These are phyloP conservation scores for Fusarium begoniae DNA, from an alignment of 2,329 filamentous ascomycete genomes.

Conservation along the genomic window DNA sequence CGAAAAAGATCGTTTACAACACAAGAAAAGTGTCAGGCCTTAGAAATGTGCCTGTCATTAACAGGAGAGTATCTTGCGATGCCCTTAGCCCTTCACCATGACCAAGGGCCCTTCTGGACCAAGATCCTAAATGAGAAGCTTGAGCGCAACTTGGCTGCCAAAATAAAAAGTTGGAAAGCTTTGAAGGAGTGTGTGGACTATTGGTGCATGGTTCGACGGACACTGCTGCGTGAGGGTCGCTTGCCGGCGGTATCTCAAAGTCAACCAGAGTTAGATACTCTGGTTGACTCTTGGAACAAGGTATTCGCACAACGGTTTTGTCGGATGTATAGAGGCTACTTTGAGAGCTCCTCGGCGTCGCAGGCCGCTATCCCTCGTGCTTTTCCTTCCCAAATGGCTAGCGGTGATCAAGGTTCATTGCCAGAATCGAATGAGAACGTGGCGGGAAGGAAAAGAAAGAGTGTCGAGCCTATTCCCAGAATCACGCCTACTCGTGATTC, in stretches of 20 bases:
- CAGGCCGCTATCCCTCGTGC: fast-evolving
- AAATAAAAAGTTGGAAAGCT: not conserved
- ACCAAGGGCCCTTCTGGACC: conserved; percentile 11
- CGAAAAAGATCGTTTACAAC: fast-evolving
- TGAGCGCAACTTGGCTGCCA: fast-evolving
- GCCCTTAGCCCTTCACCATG: fast-evolving
- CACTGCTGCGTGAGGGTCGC: fast-evolving
- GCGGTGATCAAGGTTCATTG: not conserved
- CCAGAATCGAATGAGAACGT: fast-evolving
- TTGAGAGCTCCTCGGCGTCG: fast-evolving
- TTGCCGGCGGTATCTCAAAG: fast-evolving
- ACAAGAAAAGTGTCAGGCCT: not conserved
- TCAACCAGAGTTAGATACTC: not conserved
- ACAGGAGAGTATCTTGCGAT: not conserved
- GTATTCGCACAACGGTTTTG: fast-evolving
- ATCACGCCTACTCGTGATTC: not conserved
- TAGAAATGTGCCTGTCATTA: not conserved
- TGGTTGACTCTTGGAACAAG: not conserved
- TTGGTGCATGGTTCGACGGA: fast-evolving
- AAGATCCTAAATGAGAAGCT: not conserved
- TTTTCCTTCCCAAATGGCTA: fast-evolving
- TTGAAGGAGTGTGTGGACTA: fast-evolving
- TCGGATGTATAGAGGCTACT: not conserved
- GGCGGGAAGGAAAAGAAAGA: not conserved
- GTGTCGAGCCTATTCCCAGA: not conserved